Percentiles rank a stretch among this genome's conserved stretches.
Conservation (phyloP, 1,139 yeast species). For the Yamadazyma dendronema region DNA sequence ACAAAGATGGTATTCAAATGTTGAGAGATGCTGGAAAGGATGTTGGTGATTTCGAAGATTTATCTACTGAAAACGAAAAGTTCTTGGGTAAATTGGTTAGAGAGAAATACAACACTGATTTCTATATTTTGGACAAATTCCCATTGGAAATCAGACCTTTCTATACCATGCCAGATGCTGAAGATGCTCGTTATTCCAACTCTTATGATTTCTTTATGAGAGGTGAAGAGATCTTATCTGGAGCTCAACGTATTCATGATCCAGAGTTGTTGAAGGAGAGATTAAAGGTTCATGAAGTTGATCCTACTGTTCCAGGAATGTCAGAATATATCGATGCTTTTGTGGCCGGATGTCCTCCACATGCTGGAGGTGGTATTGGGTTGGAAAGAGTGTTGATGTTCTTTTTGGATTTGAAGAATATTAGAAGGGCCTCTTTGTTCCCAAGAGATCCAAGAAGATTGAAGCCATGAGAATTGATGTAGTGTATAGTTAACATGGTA, state of each 20-base stretch:
- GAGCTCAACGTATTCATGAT: conserved; percentile 99
- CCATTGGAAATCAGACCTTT: conserved; percentile 96
- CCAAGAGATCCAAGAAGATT: conserved; percentile 98
- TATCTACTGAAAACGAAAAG: conserved; percentile 92
- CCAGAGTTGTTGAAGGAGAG: conserved; percentile 77
- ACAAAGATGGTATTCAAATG: conserved; percentile 86
- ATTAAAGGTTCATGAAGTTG: conserved; percentile 79
- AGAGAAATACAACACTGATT: conserved; percentile 94
- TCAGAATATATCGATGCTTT: conserved; percentile 91
- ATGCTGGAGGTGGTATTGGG: conserved; percentile 99
- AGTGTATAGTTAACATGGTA: conserved; percentile 6
- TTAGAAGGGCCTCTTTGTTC: conserved; percentile 95
- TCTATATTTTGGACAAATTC: conserved; percentile 96
- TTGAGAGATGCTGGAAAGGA: conserved; percentile 82
- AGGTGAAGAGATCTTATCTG: conserved; percentile 97
- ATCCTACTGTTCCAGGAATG: conserved; percentile 77
- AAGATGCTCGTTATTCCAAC: conserved; percentile 88
- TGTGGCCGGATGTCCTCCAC: conserved; percentile 95
- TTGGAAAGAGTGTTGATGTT: conserved; percentile 98
- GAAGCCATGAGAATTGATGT: too few species aligned
- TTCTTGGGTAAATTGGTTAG: conserved; percentile 87
- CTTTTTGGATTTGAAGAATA: conserved; percentile 92
- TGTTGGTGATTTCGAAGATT: conserved; percentile 82
- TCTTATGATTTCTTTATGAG: conserved; percentile 99
- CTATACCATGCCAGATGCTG: conserved; percentile 98